A percentile compares a stretch with the other conserved stretches of the same genome.
Conservation (phyloP, 495 filamentous ascomycete species). For the Niebla homalea region DNA sequence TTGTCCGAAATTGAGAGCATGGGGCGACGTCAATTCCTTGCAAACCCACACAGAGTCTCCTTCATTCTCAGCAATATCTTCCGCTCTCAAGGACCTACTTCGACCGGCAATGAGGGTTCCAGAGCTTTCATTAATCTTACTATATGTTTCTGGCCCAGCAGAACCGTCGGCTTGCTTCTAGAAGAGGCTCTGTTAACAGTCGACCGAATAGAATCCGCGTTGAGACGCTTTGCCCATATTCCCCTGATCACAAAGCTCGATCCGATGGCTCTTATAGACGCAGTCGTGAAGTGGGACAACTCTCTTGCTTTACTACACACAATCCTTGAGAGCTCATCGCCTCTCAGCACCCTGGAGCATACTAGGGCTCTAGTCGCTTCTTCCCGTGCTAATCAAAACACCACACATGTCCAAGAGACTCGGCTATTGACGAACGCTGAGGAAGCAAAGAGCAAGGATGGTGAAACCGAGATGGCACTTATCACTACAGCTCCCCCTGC, state of each 20-base stretch:
- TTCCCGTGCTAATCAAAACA: slow-evolving; percentile 9
- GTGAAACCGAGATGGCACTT: background rate
- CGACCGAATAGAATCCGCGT: slow-evolving; percentile 46
- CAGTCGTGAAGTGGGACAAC: slow-evolving; percentile 46
- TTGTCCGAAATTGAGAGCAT: background rate
- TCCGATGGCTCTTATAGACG: slow-evolving; percentile 43
- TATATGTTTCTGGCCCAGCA: slow-evolving; percentile 34
- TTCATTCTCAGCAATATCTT: slow-evolving; percentile 46
- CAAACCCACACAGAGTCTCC: slow-evolving; percentile 31
- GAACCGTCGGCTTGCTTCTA: slow-evolving; percentile 46
- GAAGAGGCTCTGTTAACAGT: slow-evolving; percentile 47
- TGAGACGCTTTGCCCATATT: slow-evolving; percentile 36
- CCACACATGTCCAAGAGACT: background rate
- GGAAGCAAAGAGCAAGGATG: background rate
- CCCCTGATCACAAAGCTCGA: slow-evolving; percentile 24
- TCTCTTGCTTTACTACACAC: slow-evolving; percentile 44
- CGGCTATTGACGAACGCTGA: slow-evolving; percentile 10
- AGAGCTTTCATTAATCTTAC: background rate
- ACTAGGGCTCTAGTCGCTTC: slow-evolving; percentile 24
- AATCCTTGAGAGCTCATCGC: slow-evolving; percentile 32
- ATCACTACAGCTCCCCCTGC: background rate
- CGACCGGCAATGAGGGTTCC: slow-evolving; percentile 6
- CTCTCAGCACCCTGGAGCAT: slow-evolving; percentile 34
- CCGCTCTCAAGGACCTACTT: slow-evolving; percentile 15
- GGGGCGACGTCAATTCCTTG: slow-evolving; percentile 10